Evolutionary conservation across 345 rosid genomes (phyloP).

Genomic region (Boechera divaricarpa): DNA sequence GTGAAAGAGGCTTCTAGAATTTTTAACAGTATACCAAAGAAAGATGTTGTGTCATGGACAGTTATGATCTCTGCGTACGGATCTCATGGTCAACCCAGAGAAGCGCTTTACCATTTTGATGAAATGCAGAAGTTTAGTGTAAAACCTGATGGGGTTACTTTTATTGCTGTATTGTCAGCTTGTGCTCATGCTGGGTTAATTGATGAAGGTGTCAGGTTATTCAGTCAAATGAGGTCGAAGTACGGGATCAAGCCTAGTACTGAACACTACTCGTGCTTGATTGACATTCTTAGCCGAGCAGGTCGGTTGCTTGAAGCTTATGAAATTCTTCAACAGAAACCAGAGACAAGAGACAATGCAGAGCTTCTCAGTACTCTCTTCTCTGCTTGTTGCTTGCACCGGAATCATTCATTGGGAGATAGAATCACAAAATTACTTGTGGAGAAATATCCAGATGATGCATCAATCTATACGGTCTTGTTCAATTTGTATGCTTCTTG

Average conservation of each 20-base stretch:
- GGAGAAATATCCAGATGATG: constrained; percentile 56
- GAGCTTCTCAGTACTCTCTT: constrained; percentile 70
- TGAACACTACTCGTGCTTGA: constrained; percentile 77
- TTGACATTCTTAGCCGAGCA: constrained; percentile 77
- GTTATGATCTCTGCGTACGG: constrained; percentile 80
- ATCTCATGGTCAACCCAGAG: constrained; percentile 63
- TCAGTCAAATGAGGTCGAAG: constrained; percentile 52
- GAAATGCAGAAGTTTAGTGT: constrained; percentile 55
- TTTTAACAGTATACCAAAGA: constrained; percentile 54
- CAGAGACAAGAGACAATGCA: constrained; percentile 51
- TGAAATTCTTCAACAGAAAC: constrained; percentile 48
- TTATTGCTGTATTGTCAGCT: constrained; percentile 72
- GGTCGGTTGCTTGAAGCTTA: constrained; percentile 73
- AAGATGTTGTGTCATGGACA: constrained; percentile 74
- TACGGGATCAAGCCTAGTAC: constrained; percentile 52
- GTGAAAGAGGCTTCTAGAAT: constrained; percentile 59
- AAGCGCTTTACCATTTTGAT: constrained; percentile 60
- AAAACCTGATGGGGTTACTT: constrained; percentile 64
- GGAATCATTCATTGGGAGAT: constrained; percentile 54
- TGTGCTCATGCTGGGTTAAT: constrained; percentile 75
- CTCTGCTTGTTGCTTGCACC: constrained; percentile 63
- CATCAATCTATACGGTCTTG: constrained; percentile 53
- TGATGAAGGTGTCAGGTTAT: constrained; percentile 57
- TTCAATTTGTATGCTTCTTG: constrained; percentile 62
- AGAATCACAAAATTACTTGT: constrained; percentile 52